Evolutionary conservation across 768 basidiomycete genomes (phyloP).

Genomic region (Suillus lakei): DNA sequence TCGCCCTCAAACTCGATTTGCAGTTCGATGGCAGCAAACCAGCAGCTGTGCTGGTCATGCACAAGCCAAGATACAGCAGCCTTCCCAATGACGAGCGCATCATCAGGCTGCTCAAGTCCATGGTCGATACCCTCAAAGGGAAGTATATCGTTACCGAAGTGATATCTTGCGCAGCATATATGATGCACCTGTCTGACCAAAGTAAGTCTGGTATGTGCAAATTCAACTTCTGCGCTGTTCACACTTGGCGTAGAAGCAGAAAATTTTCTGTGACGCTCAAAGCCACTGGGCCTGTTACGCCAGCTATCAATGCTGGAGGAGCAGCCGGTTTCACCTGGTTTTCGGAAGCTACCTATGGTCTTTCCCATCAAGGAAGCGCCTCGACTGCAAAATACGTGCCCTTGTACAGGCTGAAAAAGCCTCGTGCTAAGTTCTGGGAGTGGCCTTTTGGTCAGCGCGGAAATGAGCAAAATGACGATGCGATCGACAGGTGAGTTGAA

Average conservation of each 20-base stretch:
- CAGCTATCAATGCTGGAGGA: slow-evolving; percentile 16
- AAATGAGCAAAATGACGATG: slow-evolving; percentile 4
- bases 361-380: slow-evolving; percentile 27
- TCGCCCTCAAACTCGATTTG: slow-evolving; percentile 39
- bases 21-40: slow-evolving; percentile 35
- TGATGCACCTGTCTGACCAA: slow-evolving; percentile 38
- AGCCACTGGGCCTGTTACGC: slow-evolving; percentile 13
- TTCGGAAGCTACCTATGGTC: slow-evolving; percentile 16
- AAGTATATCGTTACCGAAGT: slow-evolving; percentile 39
- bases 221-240: background rate
- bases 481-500: background rate
- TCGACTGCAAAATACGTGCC: slow-evolving; percentile 24
- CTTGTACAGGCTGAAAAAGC: slow-evolving; percentile 28
- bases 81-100: slow-evolving; percentile 17
- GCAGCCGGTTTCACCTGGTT: slow-evolving; percentile 20
- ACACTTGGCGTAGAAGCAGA: slow-evolving; percentile 23
- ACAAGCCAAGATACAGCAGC: slow-evolving; percentile 24
- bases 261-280: slow-evolving; percentile 24
- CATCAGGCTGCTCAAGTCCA: background rate
- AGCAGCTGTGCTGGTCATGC: slow-evolving; percentile 40
- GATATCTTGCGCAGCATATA: slow-evolving; percentile 36
- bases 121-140: slow-evolving; percentile 21
- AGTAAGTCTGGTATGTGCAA: slow-evolving; percentile 13
- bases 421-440: background rate
- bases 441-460: slow-evolving; percentile 13